These are phyloP conservation scores for Kitagawia praeruptora DNA, from an alignment of 129 eudicot genomes.

Conservation along the genomic window DNA sequence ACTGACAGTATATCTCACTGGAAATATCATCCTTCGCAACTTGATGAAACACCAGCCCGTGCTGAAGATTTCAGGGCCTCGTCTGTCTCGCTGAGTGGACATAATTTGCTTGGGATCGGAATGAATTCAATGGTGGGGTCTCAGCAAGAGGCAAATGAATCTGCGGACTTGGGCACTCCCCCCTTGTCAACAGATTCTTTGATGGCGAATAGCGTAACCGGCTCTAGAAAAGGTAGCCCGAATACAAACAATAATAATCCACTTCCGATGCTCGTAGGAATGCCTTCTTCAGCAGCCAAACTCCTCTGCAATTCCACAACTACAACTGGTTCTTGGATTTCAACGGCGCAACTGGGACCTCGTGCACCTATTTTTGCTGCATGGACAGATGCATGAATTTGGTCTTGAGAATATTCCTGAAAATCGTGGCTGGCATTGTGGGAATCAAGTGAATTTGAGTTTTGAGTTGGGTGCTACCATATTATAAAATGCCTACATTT, in stretches of 20 bases:
- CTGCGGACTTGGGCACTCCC: neutral
- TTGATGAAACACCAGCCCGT: constrained; percentile 15
- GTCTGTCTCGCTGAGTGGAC: constrained; percentile 16
- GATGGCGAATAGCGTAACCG: constrained; percentile 44
- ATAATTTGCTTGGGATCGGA: constrained; percentile 19
- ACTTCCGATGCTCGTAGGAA: constrained; percentile 14
- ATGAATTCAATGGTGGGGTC: constrained; percentile 7
- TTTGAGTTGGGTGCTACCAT: no score
- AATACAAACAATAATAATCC: constrained; percentile 48
- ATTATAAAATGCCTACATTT: no score
- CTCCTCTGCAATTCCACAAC: constrained; percentile 19
- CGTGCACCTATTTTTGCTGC: constrained; percentile 70
- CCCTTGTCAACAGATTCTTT: constrained; percentile 25
- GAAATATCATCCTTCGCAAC: constrained; percentile 37
- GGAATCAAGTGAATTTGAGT: no score
- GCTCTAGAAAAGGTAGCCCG: constrained; percentile 78
- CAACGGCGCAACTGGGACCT: constrained; percentile 47
- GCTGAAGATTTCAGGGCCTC: constrained; percentile 3
- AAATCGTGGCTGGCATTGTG: no score
- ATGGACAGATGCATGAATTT: constrained; percentile 54
- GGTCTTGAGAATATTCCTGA: no score
- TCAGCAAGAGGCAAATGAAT: no score
- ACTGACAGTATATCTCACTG: constrained; percentile 36
- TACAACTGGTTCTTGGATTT: constrained; percentile 41
- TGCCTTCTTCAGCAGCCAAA: constrained; percentile 44